Percentiles rank a stretch among this genome's conserved stretches.
These are phyloP conservation scores for Viridothelium virens DNA, from an alignment of 495 filamentous ascomycete genomes.

Conservation along the genomic window DNA sequence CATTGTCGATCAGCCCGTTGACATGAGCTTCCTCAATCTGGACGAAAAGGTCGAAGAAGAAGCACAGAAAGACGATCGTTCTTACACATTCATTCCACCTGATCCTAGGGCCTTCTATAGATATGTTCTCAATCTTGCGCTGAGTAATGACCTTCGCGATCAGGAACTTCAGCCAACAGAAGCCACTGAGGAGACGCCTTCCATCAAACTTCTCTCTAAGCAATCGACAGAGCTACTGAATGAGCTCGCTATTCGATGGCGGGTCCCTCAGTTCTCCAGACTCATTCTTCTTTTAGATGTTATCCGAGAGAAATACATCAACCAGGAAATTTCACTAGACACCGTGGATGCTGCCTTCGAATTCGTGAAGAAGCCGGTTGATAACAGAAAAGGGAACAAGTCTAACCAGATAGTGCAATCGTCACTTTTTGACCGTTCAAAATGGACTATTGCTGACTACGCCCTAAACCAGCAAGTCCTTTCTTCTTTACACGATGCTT, in stretches of 20 bases:
- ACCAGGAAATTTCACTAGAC: constrained; percentile 72
- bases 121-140: constrained; percentile 63
- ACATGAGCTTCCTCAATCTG: constrained; percentile 63
- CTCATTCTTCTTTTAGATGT: constrained; percentile 80
- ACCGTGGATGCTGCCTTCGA: constrained; percentile 77
- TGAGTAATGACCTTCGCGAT: constrained; percentile 60
- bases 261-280: constrained; percentile 75
- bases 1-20: constrained; percentile 68
- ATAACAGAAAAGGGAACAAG: constrained; percentile 45
- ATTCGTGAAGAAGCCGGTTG: constrained; percentile 61
- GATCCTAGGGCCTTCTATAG: constrained; percentile 78
- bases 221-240: constrained; percentile 74
- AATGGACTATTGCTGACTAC: constrained; percentile 78
- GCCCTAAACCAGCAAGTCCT: constrained; percentile 67
- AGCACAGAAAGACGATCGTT: constrained; percentile 22
- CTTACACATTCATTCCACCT: constrained; percentile 79
- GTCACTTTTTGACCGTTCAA: constrained; percentile 48
- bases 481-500: constrained; percentile 64
- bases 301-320: constrained; percentile 71
- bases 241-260: constrained; percentile 82
- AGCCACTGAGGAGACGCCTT: constrained; percentile 44
- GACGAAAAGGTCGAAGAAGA: constrained; percentile 51
- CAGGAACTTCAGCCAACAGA: constrained; percentile 47
- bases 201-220: constrained; percentile 66
- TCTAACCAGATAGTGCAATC: constrained; percentile 40